Conservation (phyloP, 306 rosid species). For the Carpinus viminea region DNA sequence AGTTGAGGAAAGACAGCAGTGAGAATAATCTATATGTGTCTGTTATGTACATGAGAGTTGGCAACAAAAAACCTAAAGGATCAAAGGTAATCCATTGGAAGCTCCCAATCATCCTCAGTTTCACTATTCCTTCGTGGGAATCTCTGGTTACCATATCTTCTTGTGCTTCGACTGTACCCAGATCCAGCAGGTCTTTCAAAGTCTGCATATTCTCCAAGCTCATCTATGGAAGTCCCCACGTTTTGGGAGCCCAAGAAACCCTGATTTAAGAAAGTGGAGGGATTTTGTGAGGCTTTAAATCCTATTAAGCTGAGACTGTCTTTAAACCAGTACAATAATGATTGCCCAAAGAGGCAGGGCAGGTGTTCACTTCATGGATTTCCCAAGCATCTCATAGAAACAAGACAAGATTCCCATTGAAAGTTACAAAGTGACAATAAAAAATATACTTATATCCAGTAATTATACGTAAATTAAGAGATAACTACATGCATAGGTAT, state of each 20-base stretch:
- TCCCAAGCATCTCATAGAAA: neutral
- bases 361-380: neutral
- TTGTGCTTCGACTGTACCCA: constrained; percentile 35
- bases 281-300: neutral
- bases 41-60: constrained; percentile 20
- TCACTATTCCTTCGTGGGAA: constrained; percentile 46
- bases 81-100: constrained; percentile 86
- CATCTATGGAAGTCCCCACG: constrained; percentile 55
- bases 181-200: constrained; percentile 48
- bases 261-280: constrained; percentile 37
- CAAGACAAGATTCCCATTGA: neutral
- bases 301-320: neutral
- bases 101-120: constrained; percentile 73
- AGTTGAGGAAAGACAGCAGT: neutral
- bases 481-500: neutral
- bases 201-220: constrained; percentile 53
- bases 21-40: neutral
- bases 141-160: constrained; percentile 49
- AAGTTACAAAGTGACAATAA: neutral
- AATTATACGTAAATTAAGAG: neutral
- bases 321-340: neutral
- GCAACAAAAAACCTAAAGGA: constrained; percentile 19
- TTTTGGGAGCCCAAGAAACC: constrained; percentile 80
- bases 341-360: neutral
- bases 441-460: neutral